Evolutionary conservation across 2,329 filamentous ascomycete species (phyloP).

Genomic region (Albifimbria verrucaria): DNA sequence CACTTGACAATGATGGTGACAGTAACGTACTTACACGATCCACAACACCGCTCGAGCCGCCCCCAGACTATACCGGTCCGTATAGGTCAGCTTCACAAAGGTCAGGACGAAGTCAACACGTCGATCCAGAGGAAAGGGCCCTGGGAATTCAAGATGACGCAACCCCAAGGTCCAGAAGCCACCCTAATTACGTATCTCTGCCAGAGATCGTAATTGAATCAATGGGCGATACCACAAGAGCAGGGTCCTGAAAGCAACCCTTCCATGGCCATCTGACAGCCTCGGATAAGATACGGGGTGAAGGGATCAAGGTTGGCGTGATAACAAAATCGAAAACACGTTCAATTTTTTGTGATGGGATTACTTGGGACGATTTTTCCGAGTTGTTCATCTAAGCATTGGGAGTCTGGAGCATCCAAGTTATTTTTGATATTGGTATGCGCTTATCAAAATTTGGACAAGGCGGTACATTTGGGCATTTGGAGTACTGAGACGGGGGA

Average conservation of each 20-base stretch:
- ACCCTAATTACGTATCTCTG: neutral
- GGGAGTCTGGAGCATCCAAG: no score
- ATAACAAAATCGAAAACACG: no score
- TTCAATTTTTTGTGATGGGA: no score
- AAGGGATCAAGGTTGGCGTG: no score
- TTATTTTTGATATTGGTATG: no score
- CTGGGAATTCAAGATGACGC: neutral
- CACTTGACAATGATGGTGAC: conserved; percentile 36
- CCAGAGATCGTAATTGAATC: conserved; percentile 12
- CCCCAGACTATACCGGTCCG: conserved; percentile 49
- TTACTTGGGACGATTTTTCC: no score
- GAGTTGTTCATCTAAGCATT: no score
- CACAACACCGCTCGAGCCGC: conserved; percentile 45
- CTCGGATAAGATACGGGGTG: no score
- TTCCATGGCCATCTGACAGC: no score
- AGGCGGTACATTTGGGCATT: no score
- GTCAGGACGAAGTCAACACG: conserved; percentile 12
- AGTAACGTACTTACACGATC: conserved; percentile 30
- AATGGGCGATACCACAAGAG: conserved; percentile 3
- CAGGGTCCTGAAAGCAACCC: neutral
- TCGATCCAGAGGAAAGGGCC: neutral
- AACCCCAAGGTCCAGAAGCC: neutral
- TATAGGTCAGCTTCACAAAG: conserved; percentile 23
- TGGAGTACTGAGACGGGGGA: no score
- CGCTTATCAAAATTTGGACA: no score